phyloP scores from a whole-genome alignment of 1,284 basidiomycete genomes.

The Moniliophthora roreri region DNA sequence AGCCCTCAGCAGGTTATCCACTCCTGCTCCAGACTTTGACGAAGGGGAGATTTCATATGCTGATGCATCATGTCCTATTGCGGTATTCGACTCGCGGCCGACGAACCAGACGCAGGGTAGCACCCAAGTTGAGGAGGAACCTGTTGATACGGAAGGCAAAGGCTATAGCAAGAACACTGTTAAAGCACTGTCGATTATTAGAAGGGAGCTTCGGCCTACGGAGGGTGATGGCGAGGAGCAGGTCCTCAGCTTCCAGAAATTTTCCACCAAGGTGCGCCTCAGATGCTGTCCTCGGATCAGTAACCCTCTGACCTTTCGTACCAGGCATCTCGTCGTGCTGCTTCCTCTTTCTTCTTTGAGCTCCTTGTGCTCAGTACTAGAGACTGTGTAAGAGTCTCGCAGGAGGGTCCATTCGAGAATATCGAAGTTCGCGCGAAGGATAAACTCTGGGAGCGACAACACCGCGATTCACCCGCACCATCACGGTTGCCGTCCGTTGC shows the following conservation, averaged over 20 bases:
- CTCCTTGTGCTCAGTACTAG: slow-evolving; percentile 91
- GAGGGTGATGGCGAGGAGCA: slow-evolving; percentile 53
- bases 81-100: slow-evolving; percentile 75
- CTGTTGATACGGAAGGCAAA: slow-evolving; percentile 54
- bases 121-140: slow-evolving; percentile 31
- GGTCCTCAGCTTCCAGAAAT: slow-evolving; percentile 69
- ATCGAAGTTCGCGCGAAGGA: slow-evolving; percentile 85
- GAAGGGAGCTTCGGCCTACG: slow-evolving; percentile 69
- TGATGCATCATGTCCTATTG: slow-evolving; percentile 75
- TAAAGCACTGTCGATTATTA: slow-evolving; percentile 84
- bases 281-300: slow-evolving; percentile 6
- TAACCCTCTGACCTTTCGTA: slow-evolving; percentile 10
- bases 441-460: slow-evolving; percentile 78
- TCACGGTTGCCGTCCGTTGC: slow-evolving; percentile 24
- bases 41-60: slow-evolving; percentile 66
- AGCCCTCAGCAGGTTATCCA: slow-evolving; percentile 65
- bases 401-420: slow-evolving; percentile 78
- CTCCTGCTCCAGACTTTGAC: slow-evolving; percentile 59
- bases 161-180: slow-evolving; percentile 90
- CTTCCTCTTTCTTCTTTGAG: slow-evolving; percentile 97
- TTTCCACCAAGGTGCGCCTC: slow-evolving; percentile 68
- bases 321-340: slow-evolving; percentile 86
- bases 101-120: slow-evolving; percentile 44
- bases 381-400: slow-evolving; percentile 83
- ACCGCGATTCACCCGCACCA: slow-evolving; percentile 39